Percentiles rank a stretch among this genome's conserved stretches.
Evolutionary conservation across 805 yeast genomes (phyloP).

Genomic region (Ogataea siamensis): DNA sequence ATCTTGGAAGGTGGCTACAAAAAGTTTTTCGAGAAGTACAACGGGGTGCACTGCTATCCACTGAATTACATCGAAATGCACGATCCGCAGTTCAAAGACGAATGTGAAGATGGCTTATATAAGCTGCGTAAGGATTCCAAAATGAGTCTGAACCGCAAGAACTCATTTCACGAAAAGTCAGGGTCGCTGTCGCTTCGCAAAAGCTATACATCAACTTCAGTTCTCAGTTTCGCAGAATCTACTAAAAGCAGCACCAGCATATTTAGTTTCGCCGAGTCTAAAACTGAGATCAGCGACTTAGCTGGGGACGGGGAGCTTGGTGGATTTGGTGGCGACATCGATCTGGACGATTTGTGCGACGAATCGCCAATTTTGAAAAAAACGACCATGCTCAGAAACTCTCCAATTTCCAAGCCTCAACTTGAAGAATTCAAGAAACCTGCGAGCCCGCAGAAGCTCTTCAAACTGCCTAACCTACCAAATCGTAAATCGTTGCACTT

Average conservation of each 20-base stretch:
- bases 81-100: slow-evolving; percentile 50
- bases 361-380: slow-evolving; percentile 22
- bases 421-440: slow-evolving; percentile 1
- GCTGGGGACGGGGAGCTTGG: slow-evolving; percentile 25
- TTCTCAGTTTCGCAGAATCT: slow-evolving; percentile 26
- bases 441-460: slow-evolving; percentile 10
- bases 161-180: slow-evolving; percentile 20
- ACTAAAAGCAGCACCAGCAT: slow-evolving; percentile 12
- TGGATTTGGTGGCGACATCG: slow-evolving; percentile 26
- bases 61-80: slow-evolving; percentile 86
- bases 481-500: slow-evolving; percentile 19
- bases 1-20: slow-evolving; percentile 91
- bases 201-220: slow-evolving; percentile 21
- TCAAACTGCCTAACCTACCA: slow-evolving; percentile 24
- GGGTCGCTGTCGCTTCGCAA: slow-evolving; percentile 15
- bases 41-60: slow-evolving; percentile 61
- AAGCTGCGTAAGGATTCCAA: slow-evolving; percentile 37
- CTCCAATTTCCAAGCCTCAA: slow-evolving; percentile 4
- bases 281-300: not conserved
- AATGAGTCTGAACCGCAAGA: slow-evolving; percentile 28
- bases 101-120: slow-evolving; percentile 42
- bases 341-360: slow-evolving; percentile 27
- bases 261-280: slow-evolving; percentile 6
- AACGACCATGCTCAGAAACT: slow-evolving; percentile 8
- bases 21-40: slow-evolving; percentile 59